Conservation (phyloP, 2,329 filamentous ascomycete genomes). For the Botrytis cinerea region DNA sequence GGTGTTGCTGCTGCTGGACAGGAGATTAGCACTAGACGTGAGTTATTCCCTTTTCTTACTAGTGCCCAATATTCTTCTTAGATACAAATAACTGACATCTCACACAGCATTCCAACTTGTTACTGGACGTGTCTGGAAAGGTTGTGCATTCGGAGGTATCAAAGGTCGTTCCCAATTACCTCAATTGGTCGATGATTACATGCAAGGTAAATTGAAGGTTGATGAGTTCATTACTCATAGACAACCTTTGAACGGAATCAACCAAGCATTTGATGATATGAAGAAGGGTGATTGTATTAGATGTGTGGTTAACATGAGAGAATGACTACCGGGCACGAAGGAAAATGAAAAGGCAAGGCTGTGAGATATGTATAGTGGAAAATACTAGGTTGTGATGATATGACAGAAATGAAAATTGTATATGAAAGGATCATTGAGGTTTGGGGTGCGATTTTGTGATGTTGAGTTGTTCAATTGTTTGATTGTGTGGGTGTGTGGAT, state of each 20-base stretch:
- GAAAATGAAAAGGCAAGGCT: constrained; percentile 5
- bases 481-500: neutral
- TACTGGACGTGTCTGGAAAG: constrained; percentile 96
- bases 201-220: constrained; percentile 88
- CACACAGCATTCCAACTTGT: constrained; percentile 90
- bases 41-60: constrained; percentile 47
- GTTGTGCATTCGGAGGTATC: constrained; percentile 96
- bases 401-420: neutral
- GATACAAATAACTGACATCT: constrained; percentile 4
- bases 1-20: constrained; percentile 95
- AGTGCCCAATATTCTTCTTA: neutral
- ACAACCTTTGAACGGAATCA: constrained; percentile 79
- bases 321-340: constrained; percentile 14
- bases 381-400: neutral
- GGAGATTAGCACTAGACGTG: constrained; percentile 91
- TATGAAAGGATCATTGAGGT: neutral
- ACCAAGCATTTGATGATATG: constrained; percentile 89
- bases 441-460: neutral
- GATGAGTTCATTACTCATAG: constrained; percentile 99
- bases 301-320: constrained; percentile 74
- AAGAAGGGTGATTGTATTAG: constrained; percentile 96
- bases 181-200: constrained; percentile 84
- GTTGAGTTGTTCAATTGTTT: neutral
- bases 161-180: constrained; percentile 94
- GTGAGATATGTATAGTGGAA: neutral